Base-by-base conservation (phyloP, 345 rosid species). In the Hypericum perforatum region DNA sequence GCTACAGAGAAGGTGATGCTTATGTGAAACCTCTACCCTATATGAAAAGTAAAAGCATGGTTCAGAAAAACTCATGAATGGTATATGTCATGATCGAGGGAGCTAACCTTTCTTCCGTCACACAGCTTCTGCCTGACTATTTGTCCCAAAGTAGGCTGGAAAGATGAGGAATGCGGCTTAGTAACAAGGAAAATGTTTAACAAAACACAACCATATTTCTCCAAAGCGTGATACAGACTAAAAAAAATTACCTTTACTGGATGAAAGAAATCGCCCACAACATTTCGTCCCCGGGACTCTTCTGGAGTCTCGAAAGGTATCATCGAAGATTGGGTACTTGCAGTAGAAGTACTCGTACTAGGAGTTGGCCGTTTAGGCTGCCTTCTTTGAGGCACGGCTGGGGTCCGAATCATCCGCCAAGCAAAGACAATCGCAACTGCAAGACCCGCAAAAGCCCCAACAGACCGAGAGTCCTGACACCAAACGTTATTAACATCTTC, bases 381-480 rank as follows among this genome's bases (percentile, higher is more conserved):
- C 72, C 95, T 82, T 74, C 87, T 79, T 53, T 67, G 86, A 59
- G 74, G 73, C 47, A 67, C 80, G 42, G 68, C 53, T n/a, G 94
- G 82, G 36, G 94, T 67, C 69, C 98, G 81, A 47, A 82, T 56
- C 48, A 86, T 68, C 58, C 87, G 82, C 89, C 88, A 94, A 3
- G 89, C 79, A 59, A 89, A 88, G 38, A 84, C 81, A 52, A 94
- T 71, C 3, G 97, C 97, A 41, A 94, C 80, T 49, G 99, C 95
- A 66, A 94, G 79, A 38, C 99, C 97, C 7, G 91, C 99, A 53
- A 89, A 75, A 12, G 99, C 97, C 53, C 97, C 97, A 56, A 82
- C 78, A 8, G 99, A 89, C 52, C 87, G 64, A 22, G 92, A 73
- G 78, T 89, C 96, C 99, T 94, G 71, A 46, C 15, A 54, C 14